Evolutionary conservation across 2,329 filamentous ascomycete species (phyloP), one percentile per base, ranked within the genome.

Genomic region (Lachnellula cervina): DNA sequence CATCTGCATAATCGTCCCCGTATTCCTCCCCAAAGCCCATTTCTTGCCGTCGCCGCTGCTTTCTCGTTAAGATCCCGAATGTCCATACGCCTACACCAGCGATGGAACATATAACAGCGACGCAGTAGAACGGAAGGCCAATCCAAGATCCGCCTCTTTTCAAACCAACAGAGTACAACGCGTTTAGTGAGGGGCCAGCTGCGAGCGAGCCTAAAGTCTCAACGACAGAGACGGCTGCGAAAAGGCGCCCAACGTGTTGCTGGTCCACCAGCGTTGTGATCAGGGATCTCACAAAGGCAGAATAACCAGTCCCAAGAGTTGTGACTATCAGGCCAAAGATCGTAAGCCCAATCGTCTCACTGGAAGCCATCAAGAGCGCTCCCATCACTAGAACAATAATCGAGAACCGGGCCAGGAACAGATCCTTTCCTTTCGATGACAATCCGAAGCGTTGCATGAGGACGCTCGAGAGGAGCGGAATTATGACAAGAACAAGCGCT

Each of bases 271-370:
- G 23, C 2, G 55, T 57, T 2, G 67, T 66, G n/a, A 66, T 58
- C 2, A 69, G 44, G 8, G 60, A 60, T 2, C 67, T 44, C 5
- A 43, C 51, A 4, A 67, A 25, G 0, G 62, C 49, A 1, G 44
- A 34, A n/a, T 62, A 64, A 2, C 67, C 68, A 1, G 49, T 62
- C 7, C 67, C 67, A 5, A 69, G 48, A 2, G 65, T 66, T 37
- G 52, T 66, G 5, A 66, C 55, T 4, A 59, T 48, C 14, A 68
- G 34, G 0, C 63, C 67, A 13, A 60, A 14, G 6, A 68, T 57
- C 3, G 62, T 61, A 1, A 66, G 35, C 1, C 49, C 50, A 2
- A 68, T 53, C 6, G 61, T 67, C 8, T 64, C 60, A 21, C 58
- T 58, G 1, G 52, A 19, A 8, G 61, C 66, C 4, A 68, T 57